Evolutionary conservation across 2,329 filamentous ascomycete species (phyloP).

Genomic region (Colletotrichum filicis): DNA sequence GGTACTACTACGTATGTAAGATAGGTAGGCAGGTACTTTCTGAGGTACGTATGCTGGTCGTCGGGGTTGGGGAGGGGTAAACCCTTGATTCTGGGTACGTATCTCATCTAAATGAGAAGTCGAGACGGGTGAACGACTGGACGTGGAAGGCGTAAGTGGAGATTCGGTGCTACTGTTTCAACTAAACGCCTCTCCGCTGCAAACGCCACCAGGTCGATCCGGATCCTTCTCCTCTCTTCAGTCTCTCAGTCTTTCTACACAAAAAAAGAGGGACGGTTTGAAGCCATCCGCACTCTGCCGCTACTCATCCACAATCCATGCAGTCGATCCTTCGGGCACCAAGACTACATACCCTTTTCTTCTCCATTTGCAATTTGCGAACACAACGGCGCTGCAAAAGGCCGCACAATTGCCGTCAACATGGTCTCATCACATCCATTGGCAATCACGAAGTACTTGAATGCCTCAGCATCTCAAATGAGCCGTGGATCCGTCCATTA

Average conservation of each 20-base stretch:
- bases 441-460: neutral
- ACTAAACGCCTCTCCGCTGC: slow-evolving; percentile 28
- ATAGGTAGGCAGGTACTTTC: neutral
- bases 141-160: neutral
- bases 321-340: slow-evolving; percentile 26
- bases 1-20: too few relatives aligned
- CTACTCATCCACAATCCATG: slow-evolving; percentile 28
- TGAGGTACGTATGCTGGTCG: neutral
- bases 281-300: slow-evolving; percentile 1
- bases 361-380: neutral
- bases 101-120: slow-evolving; percentile 25
- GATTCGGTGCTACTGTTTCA: slow-evolving; percentile 33
- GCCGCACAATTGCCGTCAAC: neutral
- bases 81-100: neutral
- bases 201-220: slow-evolving; percentile 29
- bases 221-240: slow-evolving; percentile 23
- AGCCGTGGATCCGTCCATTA: neutral
- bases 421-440: neutral
- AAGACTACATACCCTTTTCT: neutral
- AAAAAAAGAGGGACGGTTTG: slow-evolving; percentile 1
- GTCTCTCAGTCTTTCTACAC: neutral
- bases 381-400: neutral
- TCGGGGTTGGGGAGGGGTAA: neutral
- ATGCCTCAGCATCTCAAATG: neutral
- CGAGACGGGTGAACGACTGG: neutral